phyloP scores from a whole-genome alignment of 495 filamentous ascomycete genomes.

The Lindgomyces ingoldianus region DNA sequence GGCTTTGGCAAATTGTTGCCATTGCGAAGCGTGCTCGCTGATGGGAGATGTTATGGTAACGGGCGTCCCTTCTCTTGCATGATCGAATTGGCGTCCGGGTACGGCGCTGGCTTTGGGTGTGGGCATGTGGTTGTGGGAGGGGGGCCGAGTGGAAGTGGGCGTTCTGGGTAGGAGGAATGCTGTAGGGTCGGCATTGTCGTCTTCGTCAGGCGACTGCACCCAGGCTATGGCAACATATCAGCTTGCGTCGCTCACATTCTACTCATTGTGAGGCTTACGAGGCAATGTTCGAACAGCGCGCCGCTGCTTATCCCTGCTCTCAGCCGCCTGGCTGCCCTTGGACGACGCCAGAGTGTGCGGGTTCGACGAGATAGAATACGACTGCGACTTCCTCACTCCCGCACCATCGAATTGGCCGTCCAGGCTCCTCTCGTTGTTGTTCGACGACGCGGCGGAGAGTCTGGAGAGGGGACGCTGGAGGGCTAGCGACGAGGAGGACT shows the following conservation, averaged over 20 bases:
- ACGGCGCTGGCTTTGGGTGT: conserved; percentile 29
- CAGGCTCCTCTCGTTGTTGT: conserved; percentile 27
- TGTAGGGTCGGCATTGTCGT: conserved; percentile 35
- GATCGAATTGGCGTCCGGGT: conserved; percentile 36
- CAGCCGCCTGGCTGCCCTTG: conserved; percentile 27
- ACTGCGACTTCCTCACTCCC: conserved; percentile 20
- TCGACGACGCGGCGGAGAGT: conserved; percentile 29
- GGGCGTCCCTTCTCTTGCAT: conserved; percentile 36
- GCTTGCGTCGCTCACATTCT: not conserved
- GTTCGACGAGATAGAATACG: conserved; percentile 36
- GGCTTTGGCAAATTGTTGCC: conserved; percentile 59
- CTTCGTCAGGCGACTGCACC: conserved; percentile 39
- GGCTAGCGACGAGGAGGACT: conserved; percentile 15
- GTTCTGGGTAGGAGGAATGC: conserved; percentile 30
- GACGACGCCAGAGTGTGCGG: conserved; percentile 36
- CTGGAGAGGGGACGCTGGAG: conserved; percentile 28
- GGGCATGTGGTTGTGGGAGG: conserved; percentile 36
- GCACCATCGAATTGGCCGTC: conserved; percentile 21
- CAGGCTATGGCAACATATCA: conserved; percentile 27
- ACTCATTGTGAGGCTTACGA: conserved; percentile 36
- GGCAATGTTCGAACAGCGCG: conserved; percentile 46
- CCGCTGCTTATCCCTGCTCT: conserved; percentile 37
- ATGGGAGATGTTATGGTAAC: conserved; percentile 34
- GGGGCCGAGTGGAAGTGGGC: conserved; percentile 20
- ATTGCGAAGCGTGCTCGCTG: conserved; percentile 56